Evolutionary conservation across 108 stramenopile species (phyloP), one percentile per base, ranked within the genome.

Genomic region (Skeletonema potamos): DNA sequence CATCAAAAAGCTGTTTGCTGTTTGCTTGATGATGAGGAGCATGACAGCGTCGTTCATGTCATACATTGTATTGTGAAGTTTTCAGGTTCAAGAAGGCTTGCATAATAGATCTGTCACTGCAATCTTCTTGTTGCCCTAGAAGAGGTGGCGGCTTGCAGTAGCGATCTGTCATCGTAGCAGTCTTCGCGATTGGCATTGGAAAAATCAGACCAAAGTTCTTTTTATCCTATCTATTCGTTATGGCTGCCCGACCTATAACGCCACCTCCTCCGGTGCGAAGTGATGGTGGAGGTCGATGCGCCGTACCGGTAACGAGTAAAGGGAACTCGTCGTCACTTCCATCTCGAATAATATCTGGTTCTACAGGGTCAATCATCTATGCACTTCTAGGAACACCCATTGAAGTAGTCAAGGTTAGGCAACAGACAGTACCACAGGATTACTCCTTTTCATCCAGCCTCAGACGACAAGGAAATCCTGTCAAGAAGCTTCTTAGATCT

Each of bases 361-460:
- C 85, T 10, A 48, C 90, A 1, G 92, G 92, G 9, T 84, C 88
- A 20, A 66, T 87, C 43, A 54, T 90, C 12, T 85, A 85, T 3
- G 77, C 85, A 20, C 62, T 90, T 17, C 64, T 74, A 1, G 87
- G 90, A 3, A 88, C 87, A 22, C 92, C 92, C 3, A 57, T 93
- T 9, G 92, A 93, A 29, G 92, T 93, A 22, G 86, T 86, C 27
- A 93, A 93, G 73, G 82, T 90, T 30, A 85, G 89, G 5, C 74
- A 85, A 67, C 92, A 93, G 64, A 61, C 68, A 1, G 32, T 44
- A 5, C 20, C 84, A 20, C 48, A 29, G 0, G 62, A 63, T 9
- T 37, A 17, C 6, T 27, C 58, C 11, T 17, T 59, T 11, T 74
- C 72, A 36, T 26, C 28, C 1, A 60, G 9, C 12, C 17, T 43